Conservation (phyloP, 371 early-diverging fungal species). For the Mortierella sp. region DNA sequence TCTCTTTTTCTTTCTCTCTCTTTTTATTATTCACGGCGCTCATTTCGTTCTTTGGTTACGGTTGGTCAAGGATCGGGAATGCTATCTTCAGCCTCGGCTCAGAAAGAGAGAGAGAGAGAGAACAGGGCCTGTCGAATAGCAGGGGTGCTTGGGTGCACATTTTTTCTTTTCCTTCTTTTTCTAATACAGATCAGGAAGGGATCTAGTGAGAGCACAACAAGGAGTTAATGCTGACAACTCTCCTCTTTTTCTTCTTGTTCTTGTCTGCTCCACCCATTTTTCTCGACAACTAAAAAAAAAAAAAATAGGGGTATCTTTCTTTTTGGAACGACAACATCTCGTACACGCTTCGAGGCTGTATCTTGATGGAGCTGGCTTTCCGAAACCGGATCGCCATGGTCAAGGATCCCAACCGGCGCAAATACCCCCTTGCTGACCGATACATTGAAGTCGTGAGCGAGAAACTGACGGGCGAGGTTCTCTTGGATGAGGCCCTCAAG, state of each 20-base stretch:
- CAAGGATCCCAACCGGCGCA: conserved; percentile 82
- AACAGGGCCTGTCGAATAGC: too few species aligned
- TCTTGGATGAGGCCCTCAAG: conserved; percentile 91
- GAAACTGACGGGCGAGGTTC: conserved; percentile 86
- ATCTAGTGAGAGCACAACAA: not conserved
- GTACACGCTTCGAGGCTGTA: conserved; percentile 92
- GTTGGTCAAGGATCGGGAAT: too few species aligned
- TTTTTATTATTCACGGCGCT: too few species aligned
- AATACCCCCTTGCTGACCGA: conserved; percentile 76
- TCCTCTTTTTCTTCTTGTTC: conserved; percentile 1
- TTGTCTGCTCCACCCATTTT: too few species aligned
- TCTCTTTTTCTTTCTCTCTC: too few species aligned
- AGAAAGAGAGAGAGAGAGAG: too few species aligned
- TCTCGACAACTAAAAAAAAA: not conserved
- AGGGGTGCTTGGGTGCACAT: not conserved
- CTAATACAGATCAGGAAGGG: not conserved
- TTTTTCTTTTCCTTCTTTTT: conserved; percentile 7
- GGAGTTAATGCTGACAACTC: too few species aligned
- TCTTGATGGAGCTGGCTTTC: conserved; percentile 92
- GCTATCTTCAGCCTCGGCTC: too few species aligned
- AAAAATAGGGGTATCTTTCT: conserved; percentile 83
- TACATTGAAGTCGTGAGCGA: conserved; percentile 84
- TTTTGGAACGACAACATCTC: conserved; percentile 98
- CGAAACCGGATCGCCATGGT: conserved; percentile 86
- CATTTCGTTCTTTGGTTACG: too few species aligned